These are phyloP conservation scores for Prunus armeniaca DNA, from an alignment of 306 rosid genomes.

Conservation along the genomic window DNA sequence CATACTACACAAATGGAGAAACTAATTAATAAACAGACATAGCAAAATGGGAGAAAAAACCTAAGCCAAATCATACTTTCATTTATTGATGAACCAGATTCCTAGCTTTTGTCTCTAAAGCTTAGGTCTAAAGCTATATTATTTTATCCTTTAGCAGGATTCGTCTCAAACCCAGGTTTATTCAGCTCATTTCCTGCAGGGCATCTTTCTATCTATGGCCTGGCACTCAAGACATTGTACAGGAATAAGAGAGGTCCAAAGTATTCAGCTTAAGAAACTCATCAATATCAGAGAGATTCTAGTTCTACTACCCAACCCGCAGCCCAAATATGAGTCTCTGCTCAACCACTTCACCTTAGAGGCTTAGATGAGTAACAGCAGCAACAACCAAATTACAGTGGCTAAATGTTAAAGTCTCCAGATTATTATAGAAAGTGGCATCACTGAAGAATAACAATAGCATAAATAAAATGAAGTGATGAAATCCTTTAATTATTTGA, in stretches of 20 bases:
- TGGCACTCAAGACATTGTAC: not conserved
- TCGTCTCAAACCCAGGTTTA: not conserved
- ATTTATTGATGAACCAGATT: not conserved
- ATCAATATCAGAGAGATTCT: not conserved
- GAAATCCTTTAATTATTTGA: not conserved
- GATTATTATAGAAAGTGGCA: not conserved
- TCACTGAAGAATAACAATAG: not conserved
- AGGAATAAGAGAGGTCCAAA: not conserved
- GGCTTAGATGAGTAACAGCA: not conserved
- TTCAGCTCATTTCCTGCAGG: not conserved
- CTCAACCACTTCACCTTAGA: not conserved
- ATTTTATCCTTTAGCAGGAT: not conserved
- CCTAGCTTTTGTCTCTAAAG: not conserved
- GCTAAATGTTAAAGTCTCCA: not conserved
- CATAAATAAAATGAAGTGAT: not conserved
- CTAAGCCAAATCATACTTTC: not conserved
- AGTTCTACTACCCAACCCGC: not conserved
- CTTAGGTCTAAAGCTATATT: not conserved
- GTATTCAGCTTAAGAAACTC: not conserved
- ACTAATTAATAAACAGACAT: not conserved
- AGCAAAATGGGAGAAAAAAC: not conserved
- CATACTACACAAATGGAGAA: not conserved
- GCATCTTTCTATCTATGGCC: not conserved
- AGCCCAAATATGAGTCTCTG: not conserved
- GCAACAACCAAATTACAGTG: not conserved